Conservation (phyloP, 805 yeast genomes). For the Lipomyces yamanashiensis region DNA sequence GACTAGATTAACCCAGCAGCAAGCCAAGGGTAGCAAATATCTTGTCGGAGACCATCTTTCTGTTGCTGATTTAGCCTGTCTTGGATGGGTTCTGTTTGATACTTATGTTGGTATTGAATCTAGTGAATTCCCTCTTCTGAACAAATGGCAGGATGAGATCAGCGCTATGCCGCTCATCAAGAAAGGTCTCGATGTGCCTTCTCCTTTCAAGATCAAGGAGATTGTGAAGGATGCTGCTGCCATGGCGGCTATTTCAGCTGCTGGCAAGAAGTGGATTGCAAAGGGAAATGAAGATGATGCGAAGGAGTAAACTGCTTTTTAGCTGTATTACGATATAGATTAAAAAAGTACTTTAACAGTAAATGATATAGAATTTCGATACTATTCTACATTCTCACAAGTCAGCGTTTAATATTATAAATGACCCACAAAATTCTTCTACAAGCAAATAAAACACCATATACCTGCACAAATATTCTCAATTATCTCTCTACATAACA, state of each 20-base stretch:
- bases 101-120: conserved; percentile 26
- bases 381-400: no score
- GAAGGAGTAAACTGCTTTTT: neutral
- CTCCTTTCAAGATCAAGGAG: conserved; percentile 19
- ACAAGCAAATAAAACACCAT: no score
- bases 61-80: conserved; percentile 51
- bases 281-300: neutral
- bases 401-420: no score
- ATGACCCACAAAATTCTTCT: no score
- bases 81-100: conserved; percentile 24
- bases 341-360: neutral
- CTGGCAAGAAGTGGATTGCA: conserved; percentile 17
- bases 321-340: neutral
- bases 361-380: no score
- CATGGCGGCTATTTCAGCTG: neutral
- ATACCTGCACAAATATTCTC: no score
- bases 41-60: conserved; percentile 63
- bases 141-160: conserved; percentile 89
- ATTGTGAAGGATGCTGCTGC: conserved; percentile 20
- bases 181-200: conserved; percentile 40
- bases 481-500: neutral
- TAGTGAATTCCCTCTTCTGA: conserved; percentile 61
- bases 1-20: conserved; percentile 47
- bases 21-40: conserved; percentile 53
- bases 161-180: conserved; percentile 83